Conservation (phyloP, 1,139 yeast genomes). For the Geotrichum bryndzae region DNA sequence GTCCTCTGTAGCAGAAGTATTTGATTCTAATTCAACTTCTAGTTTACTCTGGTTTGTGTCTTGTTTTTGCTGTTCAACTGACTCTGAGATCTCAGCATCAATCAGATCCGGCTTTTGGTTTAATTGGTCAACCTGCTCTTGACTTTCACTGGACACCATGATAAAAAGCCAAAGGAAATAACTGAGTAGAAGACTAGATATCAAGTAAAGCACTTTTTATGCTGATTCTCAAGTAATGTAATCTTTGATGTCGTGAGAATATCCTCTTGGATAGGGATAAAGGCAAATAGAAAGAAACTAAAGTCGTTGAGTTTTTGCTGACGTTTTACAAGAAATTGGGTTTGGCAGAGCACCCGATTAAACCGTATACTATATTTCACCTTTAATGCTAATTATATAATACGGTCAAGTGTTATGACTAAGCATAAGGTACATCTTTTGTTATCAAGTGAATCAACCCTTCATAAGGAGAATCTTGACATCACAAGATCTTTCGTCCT, state of each 20-base stretch:
- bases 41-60: not conserved
- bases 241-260: not conserved
- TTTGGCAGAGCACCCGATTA: not conserved
- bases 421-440: not conserved
- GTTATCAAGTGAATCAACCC: too few relatives aligned
- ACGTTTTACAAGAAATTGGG: not conserved
- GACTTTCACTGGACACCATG: not conserved
- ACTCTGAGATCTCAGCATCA: not conserved
- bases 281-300: not conserved
- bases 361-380: not conserved
- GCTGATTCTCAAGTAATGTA: not conserved
- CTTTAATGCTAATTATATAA: not conserved
- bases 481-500: too few relatives aligned
- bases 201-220: not conserved
- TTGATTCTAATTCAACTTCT: not conserved
- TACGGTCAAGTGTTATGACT: not conserved
- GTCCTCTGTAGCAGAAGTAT: not conserved
- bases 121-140: not conserved
- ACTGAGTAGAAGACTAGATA: not conserved
- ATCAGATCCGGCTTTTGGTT: not conserved
- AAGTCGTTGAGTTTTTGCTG: not conserved
- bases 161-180: not conserved
- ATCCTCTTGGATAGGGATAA: not conserved
- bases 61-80: not conserved
- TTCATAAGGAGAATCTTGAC: too few relatives aligned